A percentile compares a stretch with the other conserved stretches of the same genome.
Conservation (phyloP, 352 stramenopile genomes). For the Phytophthora meadii region DNA sequence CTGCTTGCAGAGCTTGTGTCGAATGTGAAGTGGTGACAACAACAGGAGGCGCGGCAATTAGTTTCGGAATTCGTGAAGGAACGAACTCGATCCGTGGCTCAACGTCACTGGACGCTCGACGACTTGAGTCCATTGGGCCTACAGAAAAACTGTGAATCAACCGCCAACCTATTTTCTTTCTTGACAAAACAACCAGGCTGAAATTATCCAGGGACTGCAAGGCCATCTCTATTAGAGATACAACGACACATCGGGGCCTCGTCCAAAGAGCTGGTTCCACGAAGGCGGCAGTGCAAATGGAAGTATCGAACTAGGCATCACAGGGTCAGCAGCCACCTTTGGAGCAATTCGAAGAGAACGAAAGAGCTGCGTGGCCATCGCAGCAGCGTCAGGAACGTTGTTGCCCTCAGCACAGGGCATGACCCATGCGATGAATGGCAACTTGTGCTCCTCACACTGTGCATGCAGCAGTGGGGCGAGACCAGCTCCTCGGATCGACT, state of each 20-base stretch:
- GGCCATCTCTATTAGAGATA: conserved; percentile 54
- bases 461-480: conserved; percentile 61
- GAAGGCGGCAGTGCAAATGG: conserved; percentile 62
- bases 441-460: conserved; percentile 39
- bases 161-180: conserved; percentile 26
- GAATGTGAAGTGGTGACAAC: conserved; percentile 12
- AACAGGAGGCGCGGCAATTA: conserved; percentile 2
- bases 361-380: conserved; percentile 60
- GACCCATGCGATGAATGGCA: conserved; percentile 64
- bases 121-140: conserved; percentile 1
- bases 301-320: conserved; percentile 26
- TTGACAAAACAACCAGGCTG: conserved; percentile 1
- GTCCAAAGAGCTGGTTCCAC: conserved; percentile 74
- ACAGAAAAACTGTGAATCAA: not conserved
- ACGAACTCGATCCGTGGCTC: conserved; percentile 35
- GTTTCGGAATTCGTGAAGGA: conserved; percentile 33
- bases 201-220: conserved; percentile 8
- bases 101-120: conserved; percentile 6
- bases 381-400: conserved; percentile 77
- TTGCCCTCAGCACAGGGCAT: conserved; percentile 82
- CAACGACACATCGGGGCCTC: conserved; percentile 56
- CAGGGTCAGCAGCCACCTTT: conserved; percentile 25
- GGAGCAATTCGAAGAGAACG: conserved; percentile 42
- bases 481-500: conserved; percentile 58
- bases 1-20: conserved; percentile 18